Evolutionary conservation across 257 asterid genomes (phyloP).

Genomic region (Solanum etuberosum): DNA sequence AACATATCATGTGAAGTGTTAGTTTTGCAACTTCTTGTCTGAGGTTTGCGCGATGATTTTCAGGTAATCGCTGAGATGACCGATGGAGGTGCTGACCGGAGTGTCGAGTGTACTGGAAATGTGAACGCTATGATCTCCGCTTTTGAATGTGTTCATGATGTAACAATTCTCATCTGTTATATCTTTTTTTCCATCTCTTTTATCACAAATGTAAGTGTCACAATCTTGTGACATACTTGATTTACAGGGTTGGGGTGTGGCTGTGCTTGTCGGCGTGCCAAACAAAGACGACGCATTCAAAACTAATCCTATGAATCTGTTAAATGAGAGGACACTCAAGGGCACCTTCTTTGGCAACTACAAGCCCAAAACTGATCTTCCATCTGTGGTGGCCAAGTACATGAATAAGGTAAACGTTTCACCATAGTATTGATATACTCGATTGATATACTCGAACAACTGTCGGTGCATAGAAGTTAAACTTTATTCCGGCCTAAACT

Average conservation of each 20-base stretch:
- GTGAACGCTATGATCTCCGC: constrained; percentile 81
- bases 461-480: background rate
- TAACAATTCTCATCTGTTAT: background rate
- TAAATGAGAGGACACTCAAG: constrained; percentile 77
- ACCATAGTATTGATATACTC: background rate
- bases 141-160: constrained; percentile 91
- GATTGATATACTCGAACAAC: background rate
- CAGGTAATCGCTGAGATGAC: constrained; percentile 77
- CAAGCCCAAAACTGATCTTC: constrained; percentile 68
- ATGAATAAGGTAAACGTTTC: constrained; percentile 45
- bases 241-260: constrained; percentile 88
- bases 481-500: background rate
- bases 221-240: background rate
- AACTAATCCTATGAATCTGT: constrained; percentile 54
- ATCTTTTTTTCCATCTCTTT: background rate
- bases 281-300: constrained; percentile 59
- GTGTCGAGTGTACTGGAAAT: constrained; percentile 77
- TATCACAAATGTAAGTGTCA: background rate
- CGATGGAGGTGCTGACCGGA: constrained; percentile 78
- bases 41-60: background rate
- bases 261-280: constrained; percentile 89
- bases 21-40: background rate
- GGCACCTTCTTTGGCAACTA: constrained; percentile 88
- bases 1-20: background rate
- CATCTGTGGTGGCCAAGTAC: constrained; percentile 60